Percentiles rank a stretch among this genome's conserved stretches.
These are phyloP conservation scores for Stachybotrys chartarum DNA, from an alignment of 2,329 filamentous ascomycete genomes.

Conservation along the genomic window DNA sequence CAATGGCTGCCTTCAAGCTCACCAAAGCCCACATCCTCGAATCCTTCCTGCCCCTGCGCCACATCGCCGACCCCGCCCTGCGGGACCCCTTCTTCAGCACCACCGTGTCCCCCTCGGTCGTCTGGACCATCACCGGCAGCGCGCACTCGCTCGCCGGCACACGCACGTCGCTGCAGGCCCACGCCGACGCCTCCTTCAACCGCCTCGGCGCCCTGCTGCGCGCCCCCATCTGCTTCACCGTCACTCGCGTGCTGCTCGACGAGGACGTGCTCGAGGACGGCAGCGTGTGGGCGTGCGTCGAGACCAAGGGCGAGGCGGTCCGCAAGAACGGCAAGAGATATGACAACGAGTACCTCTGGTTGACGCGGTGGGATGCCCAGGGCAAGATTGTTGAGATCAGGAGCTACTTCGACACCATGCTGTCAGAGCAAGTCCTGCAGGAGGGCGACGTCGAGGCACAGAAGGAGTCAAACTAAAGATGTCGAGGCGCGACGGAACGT, in stretches of 20 bases:
- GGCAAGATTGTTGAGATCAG: constrained; percentile 15
- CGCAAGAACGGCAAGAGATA: constrained; percentile 11
- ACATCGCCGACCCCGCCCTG: constrained; percentile 6
- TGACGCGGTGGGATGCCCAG: constrained; percentile 13
- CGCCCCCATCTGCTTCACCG: constrained; percentile 12
- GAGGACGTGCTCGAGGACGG: constrained; percentile 9
- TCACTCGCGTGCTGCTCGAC: constrained; percentile 13
- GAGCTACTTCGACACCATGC: constrained; percentile 14
- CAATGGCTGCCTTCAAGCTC: constrained; percentile 8
- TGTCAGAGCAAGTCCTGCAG: constrained; percentile 11
- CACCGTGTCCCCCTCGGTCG: constrained; percentile 9
- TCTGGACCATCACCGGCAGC: constrained; percentile 15
- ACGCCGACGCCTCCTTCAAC: constrained; percentile 11
- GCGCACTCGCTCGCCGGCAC: constrained; percentile 16
- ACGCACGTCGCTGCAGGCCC: constrained; percentile 7
- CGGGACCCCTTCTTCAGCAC: constrained; percentile 12
- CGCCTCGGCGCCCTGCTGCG: constrained; percentile 10
- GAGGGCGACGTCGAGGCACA: neutral
- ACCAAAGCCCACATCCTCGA: constrained; percentile 12
- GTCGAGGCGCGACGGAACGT: neutral
- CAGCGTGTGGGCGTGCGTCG: constrained; percentile 13
- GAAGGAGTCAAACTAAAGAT: neutral
- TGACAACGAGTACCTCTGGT: constrained; percentile 16
- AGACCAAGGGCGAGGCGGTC: constrained; percentile 11
- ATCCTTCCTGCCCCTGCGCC: constrained; percentile 11